These are phyloP conservation scores for Diaporthe citri DNA, from an alignment of 2,329 filamentous ascomycete species.

Conservation along the genomic window DNA sequence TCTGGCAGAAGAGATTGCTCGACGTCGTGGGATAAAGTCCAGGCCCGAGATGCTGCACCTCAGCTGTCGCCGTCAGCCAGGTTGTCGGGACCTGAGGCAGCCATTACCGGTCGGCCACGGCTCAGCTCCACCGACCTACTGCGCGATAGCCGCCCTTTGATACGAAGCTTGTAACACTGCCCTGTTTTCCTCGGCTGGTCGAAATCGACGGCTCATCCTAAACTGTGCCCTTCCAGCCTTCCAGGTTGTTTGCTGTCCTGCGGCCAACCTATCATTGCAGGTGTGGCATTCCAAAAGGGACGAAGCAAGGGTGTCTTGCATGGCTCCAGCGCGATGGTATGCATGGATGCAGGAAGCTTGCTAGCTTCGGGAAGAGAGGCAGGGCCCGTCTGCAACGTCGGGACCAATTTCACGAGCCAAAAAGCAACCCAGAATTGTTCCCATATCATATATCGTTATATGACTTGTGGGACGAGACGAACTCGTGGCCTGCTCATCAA, in stretches of 20 bases:
- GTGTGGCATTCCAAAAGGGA: slow-evolving; percentile 38
- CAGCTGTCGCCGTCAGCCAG: not conserved
- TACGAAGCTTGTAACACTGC: slow-evolving; percentile 7
- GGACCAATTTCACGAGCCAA: slow-evolving; percentile 24
- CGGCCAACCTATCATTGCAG: slow-evolving; percentile 23
- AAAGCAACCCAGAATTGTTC: slow-evolving; percentile 4
- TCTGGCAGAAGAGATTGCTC: not conserved
- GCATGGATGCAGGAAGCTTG: slow-evolving; percentile 39
- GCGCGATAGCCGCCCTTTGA: slow-evolving; percentile 16
- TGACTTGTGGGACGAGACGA: slow-evolving; percentile 24
- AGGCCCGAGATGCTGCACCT: not conserved
- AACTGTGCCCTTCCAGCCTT: not conserved
- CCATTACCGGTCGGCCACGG: not conserved
- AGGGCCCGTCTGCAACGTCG: slow-evolving; percentile 33
- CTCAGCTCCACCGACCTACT: not conserved
- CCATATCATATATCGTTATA: slow-evolving; percentile 22
- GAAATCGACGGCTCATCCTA: not conserved
- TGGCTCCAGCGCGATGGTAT: slow-evolving; percentile 33
- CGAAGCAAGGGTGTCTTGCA: slow-evolving; percentile 37
- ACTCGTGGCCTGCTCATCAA: slow-evolving; percentile 18
- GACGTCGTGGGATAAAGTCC: not conserved
- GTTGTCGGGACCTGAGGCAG: not conserved
- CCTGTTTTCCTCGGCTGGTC: slow-evolving; percentile 13
- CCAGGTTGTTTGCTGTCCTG: not conserved
- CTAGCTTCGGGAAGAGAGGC: slow-evolving; percentile 34